Evolutionary conservation across 1,139 yeast species (phyloP), one percentile per base, ranked within the genome.

Genomic region (Scheffersomyces lignicola): DNA sequence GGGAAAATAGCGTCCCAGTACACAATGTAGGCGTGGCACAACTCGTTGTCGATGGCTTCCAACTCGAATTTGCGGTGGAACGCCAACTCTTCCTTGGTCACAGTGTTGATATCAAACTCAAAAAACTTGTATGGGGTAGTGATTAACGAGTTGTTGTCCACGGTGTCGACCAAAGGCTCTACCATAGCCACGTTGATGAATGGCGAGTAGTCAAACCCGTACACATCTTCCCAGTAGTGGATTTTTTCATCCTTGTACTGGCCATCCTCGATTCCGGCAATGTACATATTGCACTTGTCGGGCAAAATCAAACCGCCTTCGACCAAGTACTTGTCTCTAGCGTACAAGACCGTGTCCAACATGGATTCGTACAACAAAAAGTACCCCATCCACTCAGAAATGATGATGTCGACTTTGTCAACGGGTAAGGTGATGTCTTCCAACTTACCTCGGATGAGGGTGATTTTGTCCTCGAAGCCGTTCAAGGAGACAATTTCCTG

Each of bases 301-400:
- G 99, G 99, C 72, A 94, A 82, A 43, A 94, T 88, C 47, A 90
- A 72, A 7, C 99, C 99, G 31, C 84, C 95, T 54, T 81, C 75
- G 32, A 75, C 88, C 55, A 94, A 76, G 61, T 89, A 94, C 60
- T 76, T 79, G 66, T 94, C 99, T 65, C 99, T 80, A 22, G 99
- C 99, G 48, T 79, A 78, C 45, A 94, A 70, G 15, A 94, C 99
- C 24, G 98, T 89, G 60, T 94, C 98, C 61, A 94, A 76, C 99
- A 94, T 94, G 44, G 96, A 86, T 71, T 94, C 99, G 58, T 92
- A 94, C 40, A 94, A 71, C 52, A 94, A 68, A 56, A 94, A 94
- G 67, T 94, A 94, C 13, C 99, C 99, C 99, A 94, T 94, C 99
- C 99, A 94, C 66, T 94, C 99, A 44, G 95, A 83, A 42, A 94